Evolutionary conservation across 192 early-diverging fungal species (phyloP), one percentile per base, ranked within the genome.

Genomic region (Coemansia asiatica): DNA sequence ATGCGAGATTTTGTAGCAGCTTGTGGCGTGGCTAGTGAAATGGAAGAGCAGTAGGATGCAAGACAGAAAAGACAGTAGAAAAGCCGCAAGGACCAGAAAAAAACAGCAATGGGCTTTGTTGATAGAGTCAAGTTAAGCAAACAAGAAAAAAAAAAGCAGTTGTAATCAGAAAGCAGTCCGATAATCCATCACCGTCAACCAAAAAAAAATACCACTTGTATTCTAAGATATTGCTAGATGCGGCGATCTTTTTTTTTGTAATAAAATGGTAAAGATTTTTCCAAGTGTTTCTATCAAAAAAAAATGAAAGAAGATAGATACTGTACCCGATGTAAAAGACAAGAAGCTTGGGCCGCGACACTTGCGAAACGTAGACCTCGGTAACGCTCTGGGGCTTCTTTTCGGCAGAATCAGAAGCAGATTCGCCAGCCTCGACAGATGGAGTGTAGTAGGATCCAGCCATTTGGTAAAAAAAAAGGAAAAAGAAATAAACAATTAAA

Each of bases 271-370:
- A n/a, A n/a, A n/a, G n/a, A n/a, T n/a, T n/a, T n/a, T n/a, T n/a
- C n/a, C 46, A 13, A 48, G 15, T 48, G 46, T 54, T 54, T 23
- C 5, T 23, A 13, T 23, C 9, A 15, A 10, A 54, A 27, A 9
- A 23, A 28, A 26, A 16, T 33, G 19, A 21, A 40, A 25, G 25
- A 25, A 19, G n/a, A n/a, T n/a, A 1, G 27, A 23, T 27, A 31
- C 56, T 67, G 71, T 74, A 74, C 77, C 77, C 77, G 49, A 73
- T 54, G 65, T 67, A 67, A 61, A 80, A 80, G 33, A 74, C 33
- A 48, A 67, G 50, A 53, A 80, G 65, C 58, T 71, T 60, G 49
- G 72, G 61, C 56, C 54, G 60, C 9, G 77, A 74, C 23, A 80
- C 51, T 27, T 54, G 77, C 7, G 72, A 35, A 0, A 59, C 68